Base-by-base conservation (phyloP, 148 eudicot species). In the Polygonum aviculare region DNA sequence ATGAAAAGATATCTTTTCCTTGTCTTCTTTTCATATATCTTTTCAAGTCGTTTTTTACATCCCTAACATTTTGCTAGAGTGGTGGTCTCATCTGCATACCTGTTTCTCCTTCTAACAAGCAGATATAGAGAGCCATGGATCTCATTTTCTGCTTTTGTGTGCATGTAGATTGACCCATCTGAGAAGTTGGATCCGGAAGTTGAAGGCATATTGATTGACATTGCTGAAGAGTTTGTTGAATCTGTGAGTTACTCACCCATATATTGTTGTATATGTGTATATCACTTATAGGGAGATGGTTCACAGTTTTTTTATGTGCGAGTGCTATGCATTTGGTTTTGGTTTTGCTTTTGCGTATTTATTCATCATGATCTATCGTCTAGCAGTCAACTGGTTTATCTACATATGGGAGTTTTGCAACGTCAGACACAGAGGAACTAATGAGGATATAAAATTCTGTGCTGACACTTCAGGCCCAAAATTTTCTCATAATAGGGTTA, bases 191-290 rank as follows among this genome's bases (percentile, higher is more conserved):
- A 94, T 88, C 90, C 94, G 65, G 96, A 89, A 62, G 97, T 94
- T 76, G 97, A 94, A 88, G 97, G 92, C 81, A 82, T 94, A 74
- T 92, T 94, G 72, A 83, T 88, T 31, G 97, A 92, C 76, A 92
- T 95, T 78, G 98, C 97, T 55, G 98, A 95, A 41, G 98, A 95
- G 39, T 95, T 92, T 81, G 88, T 95, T 26, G 96, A 95, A 45
- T 92, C 97, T 41, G 98, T 95, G 81, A 89, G 97, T 86, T 81
- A 35, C 76, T 54, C 22, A 40, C 19, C 41, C 18, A 39, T 35
- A 67, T 35, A 63, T 63, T 12, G 14, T 63, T 63, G 39, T 40
- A 57, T 63, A 33, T 63, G 70, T n/a, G 12, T 33, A 11, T 63
- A 9, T 12, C 39, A 22, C 14, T 7, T 19, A 5, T 19, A 57